These are phyloP conservation scores for Gautieria morchelliformis DNA, from an alignment of 768 basidiomycete genomes.

Conservation along the genomic window DNA sequence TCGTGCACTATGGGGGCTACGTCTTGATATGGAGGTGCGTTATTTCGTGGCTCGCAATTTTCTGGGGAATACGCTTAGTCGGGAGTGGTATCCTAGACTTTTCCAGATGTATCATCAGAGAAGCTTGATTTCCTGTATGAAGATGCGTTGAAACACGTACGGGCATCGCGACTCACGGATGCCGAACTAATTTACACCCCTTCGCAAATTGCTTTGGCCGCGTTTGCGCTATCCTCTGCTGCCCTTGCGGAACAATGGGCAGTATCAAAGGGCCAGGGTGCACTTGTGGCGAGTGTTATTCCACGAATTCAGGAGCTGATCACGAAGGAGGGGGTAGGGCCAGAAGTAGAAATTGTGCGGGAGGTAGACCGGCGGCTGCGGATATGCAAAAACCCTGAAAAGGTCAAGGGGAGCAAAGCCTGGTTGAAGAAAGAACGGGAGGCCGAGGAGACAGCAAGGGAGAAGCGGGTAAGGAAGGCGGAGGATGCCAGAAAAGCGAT, in stretches of 20 bases:
- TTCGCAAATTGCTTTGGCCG: constrained; percentile 85
- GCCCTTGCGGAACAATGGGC: constrained; percentile 55
- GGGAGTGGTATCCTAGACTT: constrained; percentile 31
- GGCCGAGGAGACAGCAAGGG: constrained; percentile 58
- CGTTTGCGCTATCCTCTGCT: constrained; percentile 57
- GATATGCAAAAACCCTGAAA: constrained; percentile 92
- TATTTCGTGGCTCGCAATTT: not conserved
- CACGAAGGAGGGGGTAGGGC: constrained; percentile 41
- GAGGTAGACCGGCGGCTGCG: constrained; percentile 83
- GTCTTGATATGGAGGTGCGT: constrained; percentile 77
- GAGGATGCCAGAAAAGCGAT: constrained; percentile 47
- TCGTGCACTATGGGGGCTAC: constrained; percentile 79
- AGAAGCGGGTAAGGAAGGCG: constrained; percentile 45
- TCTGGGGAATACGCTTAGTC: not conserved
- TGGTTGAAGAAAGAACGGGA: constrained; percentile 65
- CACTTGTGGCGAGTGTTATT: constrained; percentile 30
- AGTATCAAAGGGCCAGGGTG: constrained; percentile 29
- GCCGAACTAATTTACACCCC: constrained; percentile 87
- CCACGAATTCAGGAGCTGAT: constrained; percentile 51
- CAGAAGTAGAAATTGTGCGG: constrained; percentile 77
- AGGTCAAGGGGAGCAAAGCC: constrained; percentile 81
- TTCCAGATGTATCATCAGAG: constrained; percentile 42
- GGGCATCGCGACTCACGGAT: constrained; percentile 81
- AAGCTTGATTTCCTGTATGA: constrained; percentile 53
- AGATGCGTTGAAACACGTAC: constrained; percentile 53